Conservation (phyloP, 2,329 filamentous ascomycete species). For the Aspergillus sp. region DNA sequence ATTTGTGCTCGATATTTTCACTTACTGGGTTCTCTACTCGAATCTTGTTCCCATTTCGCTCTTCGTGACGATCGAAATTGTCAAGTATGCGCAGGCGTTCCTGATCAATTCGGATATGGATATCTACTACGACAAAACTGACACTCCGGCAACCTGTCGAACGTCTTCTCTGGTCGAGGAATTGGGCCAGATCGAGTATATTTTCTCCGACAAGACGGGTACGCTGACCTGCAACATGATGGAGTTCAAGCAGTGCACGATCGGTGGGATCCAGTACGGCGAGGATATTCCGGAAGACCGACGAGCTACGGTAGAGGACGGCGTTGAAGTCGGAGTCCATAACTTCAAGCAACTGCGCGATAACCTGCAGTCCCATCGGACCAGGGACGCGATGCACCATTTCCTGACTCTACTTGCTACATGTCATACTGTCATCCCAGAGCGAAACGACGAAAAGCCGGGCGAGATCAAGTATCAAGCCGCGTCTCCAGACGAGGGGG, state of each 20-base stretch:
- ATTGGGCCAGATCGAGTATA: constrained; percentile 95
- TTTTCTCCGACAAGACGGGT: constrained; percentile 97
- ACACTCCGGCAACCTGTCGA: constrained; percentile 92
- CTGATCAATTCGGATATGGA: constrained; percentile 97
- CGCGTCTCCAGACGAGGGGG: constrained; percentile 93
- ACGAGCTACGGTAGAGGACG: constrained; percentile 74
- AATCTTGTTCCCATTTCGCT: constrained; percentile 95
- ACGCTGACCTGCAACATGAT: constrained; percentile 98
- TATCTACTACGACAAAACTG: constrained; percentile 94
- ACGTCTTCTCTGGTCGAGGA: constrained; percentile 97
- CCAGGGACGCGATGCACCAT: constrained; percentile 68
- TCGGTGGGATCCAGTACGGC: constrained; percentile 90
- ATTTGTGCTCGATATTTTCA: constrained; percentile 92
- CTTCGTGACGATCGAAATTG: constrained; percentile 94
- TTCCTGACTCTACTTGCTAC: constrained; percentile 84
- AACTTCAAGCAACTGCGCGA: constrained; percentile 74
- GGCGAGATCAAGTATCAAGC: constrained; percentile 95
- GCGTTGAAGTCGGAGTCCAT: constrained; percentile 74
- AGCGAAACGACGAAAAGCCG: constrained; percentile 73
- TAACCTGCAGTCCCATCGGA: constrained; percentile 65
- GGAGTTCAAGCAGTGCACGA: constrained; percentile 96
- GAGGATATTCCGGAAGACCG: constrained; percentile 91
- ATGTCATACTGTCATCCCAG: constrained; percentile 97
- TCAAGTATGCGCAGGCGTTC: constrained; percentile 98
- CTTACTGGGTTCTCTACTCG: constrained; percentile 97